Base-by-base conservation (phyloP, 2,329 filamentous ascomycete species). In the Cercospora brassicicola region DNA sequence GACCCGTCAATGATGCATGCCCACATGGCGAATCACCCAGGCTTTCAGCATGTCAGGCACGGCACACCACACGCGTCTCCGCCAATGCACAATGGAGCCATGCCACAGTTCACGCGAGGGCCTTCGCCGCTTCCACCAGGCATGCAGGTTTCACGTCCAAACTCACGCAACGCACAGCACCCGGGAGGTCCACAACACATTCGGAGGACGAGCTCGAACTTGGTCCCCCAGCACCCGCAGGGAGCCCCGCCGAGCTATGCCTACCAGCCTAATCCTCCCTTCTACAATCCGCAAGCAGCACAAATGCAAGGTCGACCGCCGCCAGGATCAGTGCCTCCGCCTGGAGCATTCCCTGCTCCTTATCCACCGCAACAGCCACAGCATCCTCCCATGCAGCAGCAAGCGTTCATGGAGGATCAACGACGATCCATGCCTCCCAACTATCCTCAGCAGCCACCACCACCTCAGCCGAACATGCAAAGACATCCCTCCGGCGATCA, bases 51-150 rank as follows among this genome's bases (percentile, higher is more conserved):
- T 75, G 90, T 96, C 72, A 87, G 92, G 77, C 91, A 95, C 74
- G 87, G 90, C 65, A 93, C 92, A 20, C 91, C 93, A 10, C 96
- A 93, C 26, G 91, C 90, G 33, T 97, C 94, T 26, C 94, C 94
- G 67, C 94, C 94, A 2, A 92, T 97, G 72, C 87, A 87, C 62
- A 96, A 93, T 76, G 90, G 90, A 20, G 73, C 67, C 71, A 86
- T 90, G 71, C 86, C 87, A 26, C 93, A 90, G 74, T 87, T 88
- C 71, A 86, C 88, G 67, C 88, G 93, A 71, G 89, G 91, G 65
- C 90, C 91, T 69, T 96, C 94, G 6, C 94, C 94, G 15, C 91
- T 96, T 76, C 91, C 92, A 4, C 88, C 89, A 70, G 87, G 87
- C 74, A 86, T 88, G 65, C 15, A 28, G 10, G 51, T 57, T 10